Evolutionary conservation across 176 grass and related monocot species (phyloP).

Genomic region (Oryza meyeriana): DNA sequence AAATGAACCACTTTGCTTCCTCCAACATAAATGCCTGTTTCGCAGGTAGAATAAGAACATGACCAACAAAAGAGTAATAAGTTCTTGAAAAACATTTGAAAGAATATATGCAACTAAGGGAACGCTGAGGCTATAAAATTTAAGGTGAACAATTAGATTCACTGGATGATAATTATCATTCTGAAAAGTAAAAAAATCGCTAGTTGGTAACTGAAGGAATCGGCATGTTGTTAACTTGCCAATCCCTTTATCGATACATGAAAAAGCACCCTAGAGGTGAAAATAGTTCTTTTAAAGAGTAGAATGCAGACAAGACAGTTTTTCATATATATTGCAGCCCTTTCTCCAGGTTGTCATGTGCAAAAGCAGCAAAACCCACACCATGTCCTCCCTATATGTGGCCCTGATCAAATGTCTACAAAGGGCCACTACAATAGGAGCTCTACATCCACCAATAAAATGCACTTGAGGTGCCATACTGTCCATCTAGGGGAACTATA

Average conservation of each 20-base stretch:
- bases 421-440: constrained; percentile 15
- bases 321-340: constrained; percentile 14
- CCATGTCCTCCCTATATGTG: constrained; percentile 3
- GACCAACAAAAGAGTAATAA: neutral
- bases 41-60: neutral
- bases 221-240: neutral
- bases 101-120: neutral
- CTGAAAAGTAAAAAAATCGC: neutral
- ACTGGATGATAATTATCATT: neutral
- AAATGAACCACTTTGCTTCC: constrained; percentile 98
- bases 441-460: constrained; percentile 1
- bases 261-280: neutral
- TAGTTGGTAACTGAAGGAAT: neutral
- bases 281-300: neutral
- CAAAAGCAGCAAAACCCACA: constrained; percentile 24
- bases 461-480: neutral
- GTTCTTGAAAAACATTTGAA: neutral
- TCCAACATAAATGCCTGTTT: constrained; percentile 93
- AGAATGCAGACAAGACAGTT: neutral
- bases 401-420: constrained; percentile 5
- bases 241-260: neutral
- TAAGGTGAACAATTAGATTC: neutral
- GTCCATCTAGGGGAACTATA: neutral
- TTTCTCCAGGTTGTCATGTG: constrained; percentile 25
- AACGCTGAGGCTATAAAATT: neutral